These are phyloP conservation scores for Aspergillus glaucus DNA, from an alignment of 2,329 filamentous ascomycete genomes.

Conservation along the genomic window DNA sequence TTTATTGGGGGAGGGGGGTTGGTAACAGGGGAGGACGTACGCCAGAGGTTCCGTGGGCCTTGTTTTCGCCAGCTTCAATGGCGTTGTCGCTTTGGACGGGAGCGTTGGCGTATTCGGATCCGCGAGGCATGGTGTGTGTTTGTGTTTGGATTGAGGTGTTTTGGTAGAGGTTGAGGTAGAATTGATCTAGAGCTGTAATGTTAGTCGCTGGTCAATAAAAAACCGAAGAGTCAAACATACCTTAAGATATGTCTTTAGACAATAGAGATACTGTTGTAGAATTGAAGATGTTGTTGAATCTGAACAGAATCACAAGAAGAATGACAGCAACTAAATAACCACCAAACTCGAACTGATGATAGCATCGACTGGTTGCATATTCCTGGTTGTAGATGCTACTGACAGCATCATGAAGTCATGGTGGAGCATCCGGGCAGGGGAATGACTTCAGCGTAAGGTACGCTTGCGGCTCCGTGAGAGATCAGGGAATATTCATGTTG, in stretches of 20 bases:
- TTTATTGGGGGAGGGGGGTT: not conserved
- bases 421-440: conserved; percentile 7
- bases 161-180: not conserved
- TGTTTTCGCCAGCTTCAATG: conserved; percentile 26
- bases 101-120: conserved; percentile 34
- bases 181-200: not conserved
- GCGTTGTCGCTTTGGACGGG: conserved; percentile 35
- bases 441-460: conserved; percentile 22
- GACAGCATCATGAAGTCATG: conserved; percentile 31
- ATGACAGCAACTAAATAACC: not conserved
- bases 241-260: too few species aligned
- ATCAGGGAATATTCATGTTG: not conserved
- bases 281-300: too few species aligned
- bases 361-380: conserved; percentile 1
- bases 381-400: conserved; percentile 6
- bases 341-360: not conserved
- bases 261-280: too few species aligned
- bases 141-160: not conserved
- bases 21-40: conserved; percentile 13
- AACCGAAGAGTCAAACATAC: too few species aligned
- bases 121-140: conserved; percentile 29
- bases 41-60: conserved; percentile 29
- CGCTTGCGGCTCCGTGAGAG: not conserved
- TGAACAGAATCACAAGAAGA: not conserved
- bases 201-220: not conserved